A percentile compares a stretch with the other conserved stretches of the same genome.
Conservation (phyloP, 169 alveolate genomes). For the Plasmodium falciparum region DNA sequence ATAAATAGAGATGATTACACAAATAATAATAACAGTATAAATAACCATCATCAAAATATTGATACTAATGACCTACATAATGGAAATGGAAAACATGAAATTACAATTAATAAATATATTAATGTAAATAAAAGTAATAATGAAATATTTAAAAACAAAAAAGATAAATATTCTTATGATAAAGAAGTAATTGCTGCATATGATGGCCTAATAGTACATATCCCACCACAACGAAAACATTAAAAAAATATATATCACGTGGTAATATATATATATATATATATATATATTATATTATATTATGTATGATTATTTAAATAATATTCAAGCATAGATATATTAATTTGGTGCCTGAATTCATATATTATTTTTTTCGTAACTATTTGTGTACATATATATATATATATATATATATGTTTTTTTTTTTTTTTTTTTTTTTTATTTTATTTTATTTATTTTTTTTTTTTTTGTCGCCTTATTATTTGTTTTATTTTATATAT, state of each 20-base stretch:
- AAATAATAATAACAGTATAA: background rate
- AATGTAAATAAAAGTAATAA: background rate
- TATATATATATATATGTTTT: background rate
- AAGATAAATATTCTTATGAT: background rate
- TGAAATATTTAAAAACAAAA: too few species aligned
- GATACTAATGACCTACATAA: background rate
- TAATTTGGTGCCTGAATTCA: too few species aligned
- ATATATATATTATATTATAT: background rate
- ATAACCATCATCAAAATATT: background rate
- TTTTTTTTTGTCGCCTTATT: too few species aligned
- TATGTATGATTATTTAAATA: background rate
- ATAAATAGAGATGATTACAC: too few species aligned
- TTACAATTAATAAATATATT: background rate
- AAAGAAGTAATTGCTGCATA: slow-evolving; percentile 55
- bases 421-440: background rate
- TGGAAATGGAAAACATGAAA: background rate
- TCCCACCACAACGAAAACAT: slow-evolving; percentile 44
- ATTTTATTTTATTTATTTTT: too few species aligned
- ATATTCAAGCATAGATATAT: too few species aligned
- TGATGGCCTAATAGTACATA: slow-evolving; percentile 47
- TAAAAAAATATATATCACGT: background rate
- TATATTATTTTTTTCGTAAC: background rate
- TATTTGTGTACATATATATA: background rate
- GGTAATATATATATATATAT: background rate
- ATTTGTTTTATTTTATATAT: too few species aligned